Conservation (phyloP, 768 basidiomycete species). For the Pleurotus pulmonarius region DNA sequence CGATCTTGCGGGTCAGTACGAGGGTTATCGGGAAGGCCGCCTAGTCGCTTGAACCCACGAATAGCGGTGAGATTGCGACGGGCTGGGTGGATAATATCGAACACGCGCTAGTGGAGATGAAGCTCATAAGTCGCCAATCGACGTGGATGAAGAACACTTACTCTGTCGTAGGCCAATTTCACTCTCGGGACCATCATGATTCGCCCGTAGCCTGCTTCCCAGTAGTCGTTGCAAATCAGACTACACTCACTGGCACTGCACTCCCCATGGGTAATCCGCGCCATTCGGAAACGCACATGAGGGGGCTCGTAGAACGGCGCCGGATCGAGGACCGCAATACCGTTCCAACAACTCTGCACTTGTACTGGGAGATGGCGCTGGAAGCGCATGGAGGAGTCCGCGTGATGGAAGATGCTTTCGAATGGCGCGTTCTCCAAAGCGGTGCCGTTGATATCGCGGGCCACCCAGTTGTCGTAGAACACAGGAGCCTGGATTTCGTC, state of each 20-base stretch:
- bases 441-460: slow-evolving; percentile 97
- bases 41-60: slow-evolving; percentile 88
- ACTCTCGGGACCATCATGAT: slow-evolving; percentile 98
- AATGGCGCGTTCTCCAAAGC: slow-evolving; percentile 98
- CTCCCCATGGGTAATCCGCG: slow-evolving; percentile 79
- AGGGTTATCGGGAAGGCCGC: slow-evolving; percentile 95
- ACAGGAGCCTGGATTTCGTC: slow-evolving; percentile 90
- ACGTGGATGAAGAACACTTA: slow-evolving; percentile 28
- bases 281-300: slow-evolving; percentile 95
- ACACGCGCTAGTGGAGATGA: slow-evolving; percentile 67
- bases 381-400: slow-evolving; percentile 73
- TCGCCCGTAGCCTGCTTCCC: slow-evolving; percentile 92
- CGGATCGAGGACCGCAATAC: slow-evolving; percentile 92
- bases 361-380: slow-evolving; percentile 91
- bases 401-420: slow-evolving; percentile 88
- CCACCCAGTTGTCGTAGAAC: slow-evolving; percentile 99
- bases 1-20: slow-evolving; percentile 96
- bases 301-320: slow-evolving; percentile 92
- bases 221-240: slow-evolving; percentile 98
- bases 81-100: slow-evolving; percentile 88
- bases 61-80: slow-evolving; percentile 95
- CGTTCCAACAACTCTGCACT: slow-evolving; percentile 99
- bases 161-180: slow-evolving; percentile 92
- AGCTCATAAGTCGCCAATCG: not conserved
- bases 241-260: slow-evolving; percentile 96